These are phyloP conservation scores for Alternaria postmessia DNA, from an alignment of 2,329 filamentous ascomycete genomes.

Conservation along the genomic window DNA sequence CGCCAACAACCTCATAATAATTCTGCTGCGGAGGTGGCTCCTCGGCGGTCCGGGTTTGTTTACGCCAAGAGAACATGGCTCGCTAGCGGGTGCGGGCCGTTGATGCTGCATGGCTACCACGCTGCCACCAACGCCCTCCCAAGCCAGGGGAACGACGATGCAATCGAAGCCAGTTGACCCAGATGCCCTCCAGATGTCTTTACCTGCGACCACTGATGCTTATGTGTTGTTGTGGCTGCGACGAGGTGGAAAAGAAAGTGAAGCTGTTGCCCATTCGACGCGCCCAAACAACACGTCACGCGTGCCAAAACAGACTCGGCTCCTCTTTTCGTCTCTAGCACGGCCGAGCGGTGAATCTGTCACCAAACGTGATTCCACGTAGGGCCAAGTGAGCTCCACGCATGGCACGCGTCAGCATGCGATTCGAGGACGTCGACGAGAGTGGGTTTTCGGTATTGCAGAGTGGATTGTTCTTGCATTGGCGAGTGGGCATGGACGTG, in stretches of 20 bases:
- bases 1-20: constrained; percentile 1
- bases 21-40: constrained; percentile 13
- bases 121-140: constrained; percentile 22
- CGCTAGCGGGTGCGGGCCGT: constrained; percentile 25
- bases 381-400: constrained; percentile 37
- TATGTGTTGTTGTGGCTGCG: constrained; percentile 10
- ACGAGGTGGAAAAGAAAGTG: neutral
- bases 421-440: constrained; percentile 33
- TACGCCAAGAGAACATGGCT: constrained; percentile 21
- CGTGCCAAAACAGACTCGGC: constrained; percentile 18
- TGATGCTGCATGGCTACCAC: constrained; percentile 25
- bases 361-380: constrained; percentile 24
- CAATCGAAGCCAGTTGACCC: neutral
- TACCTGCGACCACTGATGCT: constrained; percentile 16
- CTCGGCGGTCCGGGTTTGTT: constrained; percentile 24
- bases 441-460: neutral
- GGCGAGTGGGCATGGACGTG: constrained; percentile 12
- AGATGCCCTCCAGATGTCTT: constrained; percentile 1
- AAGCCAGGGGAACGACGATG: constrained; percentile 8
- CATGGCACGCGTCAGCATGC: constrained; percentile 44
- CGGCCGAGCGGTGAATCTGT: constrained; percentile 14
- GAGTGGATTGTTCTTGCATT: constrained; percentile 3
- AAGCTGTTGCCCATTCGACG: constrained; percentile 28
- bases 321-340: constrained; percentile 16
- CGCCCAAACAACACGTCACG: constrained; percentile 33